phyloP scores from a whole-genome alignment of 2,329 filamentous ascomycete species.

The Aspergillus sp. region DNA sequence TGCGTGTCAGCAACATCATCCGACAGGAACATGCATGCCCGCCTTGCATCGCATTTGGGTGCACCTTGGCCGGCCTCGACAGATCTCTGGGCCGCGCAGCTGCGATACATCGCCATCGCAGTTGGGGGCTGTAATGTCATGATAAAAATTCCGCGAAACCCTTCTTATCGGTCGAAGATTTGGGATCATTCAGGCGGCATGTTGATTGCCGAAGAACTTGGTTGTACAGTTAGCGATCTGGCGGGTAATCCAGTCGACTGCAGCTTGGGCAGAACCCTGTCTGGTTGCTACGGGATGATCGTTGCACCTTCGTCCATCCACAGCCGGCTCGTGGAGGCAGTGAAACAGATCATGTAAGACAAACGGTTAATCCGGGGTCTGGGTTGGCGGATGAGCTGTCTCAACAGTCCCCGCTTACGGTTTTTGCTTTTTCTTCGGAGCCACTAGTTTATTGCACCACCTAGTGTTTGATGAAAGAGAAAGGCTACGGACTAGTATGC shows the following conservation, averaged over 20 bases:
- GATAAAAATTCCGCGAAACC: slow-evolving; percentile 50
- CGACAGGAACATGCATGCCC: slow-evolving; percentile 41
- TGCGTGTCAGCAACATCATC: slow-evolving; percentile 40
- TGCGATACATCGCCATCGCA: slow-evolving; percentile 56
- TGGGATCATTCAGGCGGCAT: slow-evolving; percentile 61
- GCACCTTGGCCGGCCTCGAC: slow-evolving; percentile 51
- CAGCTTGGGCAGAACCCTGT: slow-evolving; percentile 42
- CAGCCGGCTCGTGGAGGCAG: slow-evolving; percentile 33
- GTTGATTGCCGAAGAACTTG: slow-evolving; percentile 54
- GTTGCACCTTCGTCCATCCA: slow-evolving; percentile 44
- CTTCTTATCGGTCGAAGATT: slow-evolving; percentile 50
- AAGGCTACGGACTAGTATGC: not conserved
- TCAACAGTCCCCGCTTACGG: not conserved
- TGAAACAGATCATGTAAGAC: slow-evolving; percentile 26
- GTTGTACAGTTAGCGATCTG: slow-evolving; percentile 54
- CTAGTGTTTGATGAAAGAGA: not conserved
- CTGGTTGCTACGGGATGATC: slow-evolving; percentile 45
- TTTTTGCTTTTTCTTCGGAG: not conserved
- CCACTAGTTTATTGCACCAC: not conserved
- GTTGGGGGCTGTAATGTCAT: slow-evolving; percentile 54
- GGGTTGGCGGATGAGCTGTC: not conserved
- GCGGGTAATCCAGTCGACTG: slow-evolving; percentile 54
- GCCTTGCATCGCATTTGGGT: slow-evolving; percentile 44
- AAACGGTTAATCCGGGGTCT: not conserved
- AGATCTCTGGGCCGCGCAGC: slow-evolving; percentile 56